Evolutionary conservation across 1,284 basidiomycete genomes (phyloP), one percentile per base, ranked within the genome.

Genomic region (Wallemia ichthyophaga): DNA sequence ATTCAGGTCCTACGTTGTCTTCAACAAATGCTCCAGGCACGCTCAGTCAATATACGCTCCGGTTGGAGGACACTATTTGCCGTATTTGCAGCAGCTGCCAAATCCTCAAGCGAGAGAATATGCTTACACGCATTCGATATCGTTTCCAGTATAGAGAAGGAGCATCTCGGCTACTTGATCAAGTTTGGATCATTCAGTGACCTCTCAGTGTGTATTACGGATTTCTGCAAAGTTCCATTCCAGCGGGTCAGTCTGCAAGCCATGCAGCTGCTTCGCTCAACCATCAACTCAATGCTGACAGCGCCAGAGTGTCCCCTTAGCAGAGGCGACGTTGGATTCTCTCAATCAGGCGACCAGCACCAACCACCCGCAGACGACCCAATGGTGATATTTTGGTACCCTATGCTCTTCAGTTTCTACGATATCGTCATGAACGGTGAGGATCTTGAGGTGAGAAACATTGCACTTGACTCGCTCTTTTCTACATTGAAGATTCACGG

Each of bases 371-470:
- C 25, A 32, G 58, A n/a, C 25, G 59, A 89, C 65, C 78, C 78
- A 9, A 89, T 89, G 83, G 81, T 92, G 70, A 82, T 81, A 66
- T 96, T 83, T 71, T 99, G 94, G 94, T 91, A 87, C 73, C 94
- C 94, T 0, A 81, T 91, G 2, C 74, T 98, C 21, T 94, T 98
- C 68, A 83, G 85, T 24, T 96, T 96, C 73, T 96, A 94, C 72
- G 94, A 98, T 69, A 91, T 99, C 62, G 92, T 98, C 69, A 99
- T 99, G 94, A 98, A 95, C 62, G 94, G 89, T 17, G 95, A 98
- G 70, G 94, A 99, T 68, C 74, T 99, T 37, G 94, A 99, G 77
- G 91, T 99, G 61, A 80, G 95, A 62, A 78, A 1, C 66, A 92
- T 89, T 59, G 91, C 95, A 0, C 75, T 99, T 26, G 91, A 98